A percentile compares a stretch with the other conserved stretches of the same genome.
These are phyloP conservation scores for Nicotiana undulata DNA, from an alignment of 257 asterid species.

Conservation along the genomic window DNA sequence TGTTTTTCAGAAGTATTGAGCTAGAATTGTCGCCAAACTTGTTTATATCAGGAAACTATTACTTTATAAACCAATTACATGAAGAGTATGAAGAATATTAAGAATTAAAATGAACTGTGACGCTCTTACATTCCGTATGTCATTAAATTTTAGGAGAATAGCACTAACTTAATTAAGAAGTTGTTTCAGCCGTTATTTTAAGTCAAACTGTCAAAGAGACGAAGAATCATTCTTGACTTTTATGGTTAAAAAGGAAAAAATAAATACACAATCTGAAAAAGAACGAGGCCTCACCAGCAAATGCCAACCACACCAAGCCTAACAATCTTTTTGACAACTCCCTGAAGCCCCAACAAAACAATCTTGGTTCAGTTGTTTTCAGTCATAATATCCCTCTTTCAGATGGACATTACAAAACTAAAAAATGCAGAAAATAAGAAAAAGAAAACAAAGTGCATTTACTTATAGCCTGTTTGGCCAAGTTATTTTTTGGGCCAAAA, in stretches of 20 bases:
- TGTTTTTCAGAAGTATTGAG: constrained; percentile 30
- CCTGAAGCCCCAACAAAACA: constrained; percentile 90
- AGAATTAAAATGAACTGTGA: too few species aligned
- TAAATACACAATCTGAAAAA: not conserved
- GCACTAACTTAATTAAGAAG: not conserved
- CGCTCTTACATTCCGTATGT: too few species aligned
- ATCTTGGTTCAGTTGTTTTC: constrained; percentile 93
- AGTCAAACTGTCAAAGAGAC: not conserved
- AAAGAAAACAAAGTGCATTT: too few species aligned
- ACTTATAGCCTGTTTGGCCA: too few species aligned
- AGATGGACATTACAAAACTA: too few species aligned
- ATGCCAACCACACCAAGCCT: constrained; percentile 99
- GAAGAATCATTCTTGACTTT: not conserved
- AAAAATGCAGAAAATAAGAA: too few species aligned
- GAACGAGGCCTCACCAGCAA: constrained; percentile 62
- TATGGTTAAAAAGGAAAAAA: not conserved
- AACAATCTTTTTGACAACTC: constrained; percentile 94
- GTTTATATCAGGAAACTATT: too few species aligned
- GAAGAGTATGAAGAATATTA: too few species aligned
- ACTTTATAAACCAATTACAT: too few species aligned
- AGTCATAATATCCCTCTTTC: too few species aligned
- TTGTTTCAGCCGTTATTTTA: not conserved
- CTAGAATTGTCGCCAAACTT: too few species aligned
- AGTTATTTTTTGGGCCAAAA: too few species aligned
- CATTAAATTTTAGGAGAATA: not conserved